phyloP scores from a whole-genome alignment of 495 filamentous ascomycete species.

The Penicillium paxilli region DNA sequence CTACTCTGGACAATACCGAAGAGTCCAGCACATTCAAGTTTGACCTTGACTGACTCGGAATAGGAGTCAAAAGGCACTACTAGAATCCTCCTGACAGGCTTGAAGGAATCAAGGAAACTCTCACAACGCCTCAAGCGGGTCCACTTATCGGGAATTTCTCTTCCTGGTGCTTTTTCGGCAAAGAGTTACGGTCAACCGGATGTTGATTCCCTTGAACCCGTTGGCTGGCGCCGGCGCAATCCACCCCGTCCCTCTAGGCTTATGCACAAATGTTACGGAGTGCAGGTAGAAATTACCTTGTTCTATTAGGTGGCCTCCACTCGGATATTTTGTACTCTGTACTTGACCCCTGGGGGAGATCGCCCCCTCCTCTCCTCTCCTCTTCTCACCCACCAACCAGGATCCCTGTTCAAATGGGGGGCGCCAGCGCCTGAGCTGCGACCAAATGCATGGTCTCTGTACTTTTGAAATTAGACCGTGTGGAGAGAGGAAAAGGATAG shows the following conservation, averaged over 20 bases:
- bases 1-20: no score
- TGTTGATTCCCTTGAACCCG: background rate
- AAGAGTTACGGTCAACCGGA: constrained; percentile 10
- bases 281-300: constrained; percentile 5
- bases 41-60: no score
- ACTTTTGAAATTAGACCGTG: constrained; percentile 2
- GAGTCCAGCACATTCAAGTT: no score
- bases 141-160: constrained; percentile 16
- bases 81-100: background rate
- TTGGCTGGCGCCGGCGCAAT: background rate
- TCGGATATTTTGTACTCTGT: constrained; percentile 2
- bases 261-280: no score
- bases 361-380: background rate
- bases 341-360: background rate
- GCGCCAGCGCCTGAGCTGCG: background rate
- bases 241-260: background rate
- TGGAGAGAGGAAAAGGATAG: background rate
- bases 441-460: background rate
- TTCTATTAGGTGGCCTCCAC: constrained; percentile 1
- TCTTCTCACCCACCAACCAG: background rate
- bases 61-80: no score
- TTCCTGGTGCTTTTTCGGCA: constrained; percentile 3
- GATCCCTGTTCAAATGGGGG: no score
- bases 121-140: constrained; percentile 3
- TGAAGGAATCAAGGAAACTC: background rate